These are phyloP conservation scores for Fusarium buharicum DNA, from an alignment of 2,329 filamentous ascomycete species.

Conservation along the genomic window DNA sequence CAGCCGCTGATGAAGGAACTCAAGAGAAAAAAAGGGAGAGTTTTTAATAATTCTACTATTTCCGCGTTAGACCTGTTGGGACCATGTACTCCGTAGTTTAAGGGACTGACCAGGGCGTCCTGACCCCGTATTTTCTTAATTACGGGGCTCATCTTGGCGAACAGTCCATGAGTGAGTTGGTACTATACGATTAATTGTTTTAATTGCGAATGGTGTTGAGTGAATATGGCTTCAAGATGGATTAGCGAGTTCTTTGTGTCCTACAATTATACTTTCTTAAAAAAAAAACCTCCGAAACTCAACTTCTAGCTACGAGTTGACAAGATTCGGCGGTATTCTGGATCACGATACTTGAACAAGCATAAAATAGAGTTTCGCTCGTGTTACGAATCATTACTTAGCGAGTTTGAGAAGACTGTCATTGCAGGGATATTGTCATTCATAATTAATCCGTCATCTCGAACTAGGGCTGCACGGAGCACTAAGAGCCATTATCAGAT, in stretches of 20 bases:
- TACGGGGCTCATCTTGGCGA: slow-evolving; percentile 11
- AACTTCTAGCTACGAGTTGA: not conserved
- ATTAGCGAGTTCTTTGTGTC: no score
- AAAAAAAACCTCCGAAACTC: not conserved
- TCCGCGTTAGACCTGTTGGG: not conserved
- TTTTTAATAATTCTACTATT: slow-evolving; percentile 1
- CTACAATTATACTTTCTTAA: not conserved
- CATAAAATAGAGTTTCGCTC: slow-evolving; percentile 28
- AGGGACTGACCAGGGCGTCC: slow-evolving; percentile 17
- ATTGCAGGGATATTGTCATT: slow-evolving; percentile 7
- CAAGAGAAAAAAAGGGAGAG: not conserved
- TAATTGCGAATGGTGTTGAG: no score
- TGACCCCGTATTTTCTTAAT: slow-evolving; percentile 4
- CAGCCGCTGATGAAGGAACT: not conserved
- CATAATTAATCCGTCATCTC: slow-evolving; percentile 5
- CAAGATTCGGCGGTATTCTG: not conserved
- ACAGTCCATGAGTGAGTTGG: no score
- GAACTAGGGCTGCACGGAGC: slow-evolving; percentile 8
- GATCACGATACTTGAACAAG: not conserved
- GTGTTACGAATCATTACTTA: slow-evolving; percentile 17
- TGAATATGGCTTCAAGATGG: no score
- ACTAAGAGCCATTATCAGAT: slow-evolving; percentile 1
- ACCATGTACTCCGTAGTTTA: slow-evolving; percentile 9
- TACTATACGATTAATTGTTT: no score
- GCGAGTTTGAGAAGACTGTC: slow-evolving; percentile 29